A percentile compares a stretch with the other conserved stretches of the same genome.
These are phyloP conservation scores for Geosmithia putterillii DNA, from an alignment of 2,329 filamentous ascomycete species.

Conservation along the genomic window DNA sequence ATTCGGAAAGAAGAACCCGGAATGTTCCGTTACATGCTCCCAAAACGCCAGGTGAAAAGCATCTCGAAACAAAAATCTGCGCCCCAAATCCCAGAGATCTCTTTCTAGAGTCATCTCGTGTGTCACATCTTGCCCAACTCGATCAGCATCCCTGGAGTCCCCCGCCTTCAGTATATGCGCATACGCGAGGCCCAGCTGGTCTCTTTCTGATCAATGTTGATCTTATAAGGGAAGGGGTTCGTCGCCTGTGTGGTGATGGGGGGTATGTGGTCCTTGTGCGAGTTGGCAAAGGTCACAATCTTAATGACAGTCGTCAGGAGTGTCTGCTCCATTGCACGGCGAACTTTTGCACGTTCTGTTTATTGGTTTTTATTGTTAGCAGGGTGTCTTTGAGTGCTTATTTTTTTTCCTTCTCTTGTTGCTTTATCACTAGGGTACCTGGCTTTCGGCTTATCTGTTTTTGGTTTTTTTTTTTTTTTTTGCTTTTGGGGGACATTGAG, in stretches of 20 bases:
- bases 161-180: slow-evolving; percentile 54
- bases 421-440: not conserved
- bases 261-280: slow-evolving; percentile 90
- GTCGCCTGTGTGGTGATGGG: slow-evolving; percentile 89
- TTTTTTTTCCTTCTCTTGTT: not conserved
- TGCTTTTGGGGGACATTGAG: not conserved
- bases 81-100: not conserved
- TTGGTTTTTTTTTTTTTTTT: not conserved
- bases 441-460: not conserved
- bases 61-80: not conserved
- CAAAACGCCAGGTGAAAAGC: not conserved
- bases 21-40: not conserved
- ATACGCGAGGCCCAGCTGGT: slow-evolving; percentile 67
- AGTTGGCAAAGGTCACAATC: slow-evolving; percentile 76
- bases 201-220: slow-evolving; percentile 73
- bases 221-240: slow-evolving; percentile 93
- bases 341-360: slow-evolving; percentile 69
- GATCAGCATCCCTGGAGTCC: not conserved
- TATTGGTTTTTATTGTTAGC: not conserved
- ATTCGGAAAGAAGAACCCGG: not conserved
- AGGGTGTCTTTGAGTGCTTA: not conserved
- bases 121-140: not conserved
- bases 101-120: not conserved
- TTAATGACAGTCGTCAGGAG: slow-evolving; percentile 81
- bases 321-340: slow-evolving; percentile 81